Evolutionary conservation across 495 filamentous ascomycete species (phyloP).

Genomic region (Lentithecium fluviatile): DNA sequence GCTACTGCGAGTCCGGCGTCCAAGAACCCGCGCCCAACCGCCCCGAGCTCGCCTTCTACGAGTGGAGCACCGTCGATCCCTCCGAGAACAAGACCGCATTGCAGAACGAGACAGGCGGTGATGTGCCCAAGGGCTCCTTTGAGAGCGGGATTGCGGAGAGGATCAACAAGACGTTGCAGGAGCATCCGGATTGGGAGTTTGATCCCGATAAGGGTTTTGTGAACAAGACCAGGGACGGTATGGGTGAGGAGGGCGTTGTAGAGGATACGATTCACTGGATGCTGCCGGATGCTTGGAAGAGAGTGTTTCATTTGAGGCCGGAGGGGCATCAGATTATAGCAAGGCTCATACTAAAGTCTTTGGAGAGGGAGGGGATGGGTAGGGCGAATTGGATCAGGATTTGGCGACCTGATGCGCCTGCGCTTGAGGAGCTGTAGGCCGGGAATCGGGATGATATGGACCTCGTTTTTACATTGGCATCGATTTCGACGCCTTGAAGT

Average conservation of each 20-base stretch:
- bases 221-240: constrained; percentile 9
- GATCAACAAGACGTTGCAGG: constrained; percentile 22
- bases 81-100: constrained; percentile 21
- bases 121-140: constrained; percentile 23
- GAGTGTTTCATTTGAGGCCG: constrained; percentile 30
- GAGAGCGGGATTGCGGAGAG: constrained; percentile 20
- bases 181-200: constrained; percentile 29
- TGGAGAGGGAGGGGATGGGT: constrained; percentile 1
- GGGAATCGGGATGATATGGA: no score
- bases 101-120: constrained; percentile 6
- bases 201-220: constrained; percentile 21
- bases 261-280: constrained; percentile 26
- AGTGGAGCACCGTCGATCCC: constrained; percentile 27
- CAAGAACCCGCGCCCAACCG: constrained; percentile 28
- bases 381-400: no score
- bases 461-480: no score
- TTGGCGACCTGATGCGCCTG: no score
- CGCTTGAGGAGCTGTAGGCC: no score
- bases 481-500: no score
- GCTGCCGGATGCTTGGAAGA: constrained; percentile 29
- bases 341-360: constrained; percentile 11
- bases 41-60: constrained; percentile 22
- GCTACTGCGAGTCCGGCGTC: constrained; percentile 29
- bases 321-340: constrained; percentile 23
- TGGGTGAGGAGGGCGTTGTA: constrained; percentile 12